phyloP scores from a whole-genome alignment of 179 eudicot species.

The Silene vulgaris region DNA sequence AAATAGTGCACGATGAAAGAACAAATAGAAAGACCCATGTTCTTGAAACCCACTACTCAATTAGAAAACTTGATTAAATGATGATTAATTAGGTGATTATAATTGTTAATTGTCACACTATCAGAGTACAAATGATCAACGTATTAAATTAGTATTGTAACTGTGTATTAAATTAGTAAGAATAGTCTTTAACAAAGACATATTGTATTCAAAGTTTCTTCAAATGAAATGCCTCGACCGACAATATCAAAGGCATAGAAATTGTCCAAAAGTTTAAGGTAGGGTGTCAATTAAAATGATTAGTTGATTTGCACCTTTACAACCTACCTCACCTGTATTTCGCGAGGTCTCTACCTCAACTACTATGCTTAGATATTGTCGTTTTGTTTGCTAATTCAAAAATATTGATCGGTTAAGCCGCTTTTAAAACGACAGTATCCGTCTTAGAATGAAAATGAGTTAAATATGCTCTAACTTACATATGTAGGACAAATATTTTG shows the following conservation, averaged over 20 bases:
- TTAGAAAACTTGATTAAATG: no score
- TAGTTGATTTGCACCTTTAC: conserved; percentile 15
- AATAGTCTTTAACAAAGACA: neutral
- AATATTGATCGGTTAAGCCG: no score
- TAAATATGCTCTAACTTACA: no score
- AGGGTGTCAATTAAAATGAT: neutral
- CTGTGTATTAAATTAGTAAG: neutral
- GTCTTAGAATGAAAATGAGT: no score
- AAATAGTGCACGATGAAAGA: neutral
- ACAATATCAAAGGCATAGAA: conserved; percentile 7
- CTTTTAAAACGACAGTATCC: no score
- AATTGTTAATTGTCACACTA: neutral
- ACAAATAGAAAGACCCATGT: neutral
- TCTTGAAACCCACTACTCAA: neutral
- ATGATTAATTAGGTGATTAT: neutral
- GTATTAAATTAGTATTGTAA: no score
- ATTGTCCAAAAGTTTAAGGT: conserved; percentile 18
- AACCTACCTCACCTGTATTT: conserved; percentile 20
- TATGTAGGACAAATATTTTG: neutral
- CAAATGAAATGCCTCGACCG: conserved; percentile 20
- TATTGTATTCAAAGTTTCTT: neutral
- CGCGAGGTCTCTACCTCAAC: conserved; percentile 11
- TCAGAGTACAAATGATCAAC: neutral
- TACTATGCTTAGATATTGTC: conserved; percentile 22
- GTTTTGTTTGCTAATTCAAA: neutral